Base-by-base conservation (phyloP, 345 rosid species). In the Salix exigua region DNA sequence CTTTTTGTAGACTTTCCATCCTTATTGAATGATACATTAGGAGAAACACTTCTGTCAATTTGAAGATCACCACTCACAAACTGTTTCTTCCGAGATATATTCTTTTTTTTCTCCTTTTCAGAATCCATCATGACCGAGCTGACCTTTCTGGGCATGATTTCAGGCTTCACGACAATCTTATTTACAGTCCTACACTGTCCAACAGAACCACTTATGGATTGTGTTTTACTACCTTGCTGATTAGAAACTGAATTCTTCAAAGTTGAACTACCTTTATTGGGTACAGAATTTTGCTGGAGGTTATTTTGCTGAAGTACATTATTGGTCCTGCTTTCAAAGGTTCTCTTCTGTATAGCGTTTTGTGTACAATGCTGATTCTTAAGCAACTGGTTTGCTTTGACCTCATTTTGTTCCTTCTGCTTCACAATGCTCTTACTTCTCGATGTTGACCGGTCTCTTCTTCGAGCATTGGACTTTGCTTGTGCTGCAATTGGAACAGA, bases 201-300 rank as follows among this genome's bases (percentile, higher is more conserved):
- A 19, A 40, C 25, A 70, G 82, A 80, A 65, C 84, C 85, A 80
- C 74, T 80, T 13, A 42, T 35, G 83, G 87, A 65, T 61, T 80
- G 83, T 28, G 70, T 30, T 73, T 81, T 86, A 81, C 83, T 82
- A 37, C 75, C 68, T 72, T 77, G 82, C 71, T 81, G 88, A 77
- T 85, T 86, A 37, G 83, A 38, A 68, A 60, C 75, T 37, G 85
- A 80, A 79, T 80, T 73, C 77, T 80, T 81, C 70, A 81, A 83
- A 66, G 72, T 74, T 74, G 86, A 81, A 77, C 68, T 73, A 70
- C 75, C 84, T 83, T 83, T 84, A 65, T 50, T 73, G 16, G 79
- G 62, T 17, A 60, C 31, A 74, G 76, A 75, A 86, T 90, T 94
- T 88, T 92, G 98, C 85, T 90, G 90, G 85, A 83, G 96, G 82